These are phyloP conservation scores for Corinectria fuckeliana DNA, from an alignment of 2,329 filamentous ascomycete species.

Conservation along the genomic window DNA sequence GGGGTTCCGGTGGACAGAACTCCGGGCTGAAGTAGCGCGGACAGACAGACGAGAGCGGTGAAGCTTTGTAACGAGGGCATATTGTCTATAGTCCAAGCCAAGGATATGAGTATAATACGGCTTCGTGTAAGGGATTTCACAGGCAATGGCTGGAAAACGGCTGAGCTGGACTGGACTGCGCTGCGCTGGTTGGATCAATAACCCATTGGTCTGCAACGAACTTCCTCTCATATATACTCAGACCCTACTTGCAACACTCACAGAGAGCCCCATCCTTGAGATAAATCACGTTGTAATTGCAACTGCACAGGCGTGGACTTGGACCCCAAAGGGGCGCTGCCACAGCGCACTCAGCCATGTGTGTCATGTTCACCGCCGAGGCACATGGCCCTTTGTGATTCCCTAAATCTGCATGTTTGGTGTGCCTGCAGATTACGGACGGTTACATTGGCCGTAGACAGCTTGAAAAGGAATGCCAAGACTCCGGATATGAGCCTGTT, in stretches of 20 bases:
- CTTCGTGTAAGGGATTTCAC: background rate
- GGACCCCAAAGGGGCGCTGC: background rate
- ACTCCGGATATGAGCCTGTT: background rate
- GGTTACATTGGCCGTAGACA: background rate
- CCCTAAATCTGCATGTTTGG: background rate
- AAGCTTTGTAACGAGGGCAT: background rate
- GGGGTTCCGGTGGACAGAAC: background rate
- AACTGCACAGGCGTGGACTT: background rate
- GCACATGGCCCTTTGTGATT: background rate
- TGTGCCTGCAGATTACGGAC: background rate
- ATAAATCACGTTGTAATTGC: background rate
- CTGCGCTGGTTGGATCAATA: background rate
- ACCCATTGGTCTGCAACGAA: background rate
- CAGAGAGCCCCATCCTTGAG: background rate
- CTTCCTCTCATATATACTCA: background rate
- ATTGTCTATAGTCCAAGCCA: background rate
- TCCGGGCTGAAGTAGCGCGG: background rate
- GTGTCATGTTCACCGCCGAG: background rate
- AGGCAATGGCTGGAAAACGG: background rate
- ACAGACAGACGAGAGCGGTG: background rate
- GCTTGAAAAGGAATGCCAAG: background rate
- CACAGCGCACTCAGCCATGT: background rate
- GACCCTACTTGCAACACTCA: background rate
- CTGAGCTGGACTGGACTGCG: background rate
- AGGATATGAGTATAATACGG: background rate